phyloP scores from a whole-genome alignment of 1,284 basidiomycete species.

The Gymnopus androsaceus region DNA sequence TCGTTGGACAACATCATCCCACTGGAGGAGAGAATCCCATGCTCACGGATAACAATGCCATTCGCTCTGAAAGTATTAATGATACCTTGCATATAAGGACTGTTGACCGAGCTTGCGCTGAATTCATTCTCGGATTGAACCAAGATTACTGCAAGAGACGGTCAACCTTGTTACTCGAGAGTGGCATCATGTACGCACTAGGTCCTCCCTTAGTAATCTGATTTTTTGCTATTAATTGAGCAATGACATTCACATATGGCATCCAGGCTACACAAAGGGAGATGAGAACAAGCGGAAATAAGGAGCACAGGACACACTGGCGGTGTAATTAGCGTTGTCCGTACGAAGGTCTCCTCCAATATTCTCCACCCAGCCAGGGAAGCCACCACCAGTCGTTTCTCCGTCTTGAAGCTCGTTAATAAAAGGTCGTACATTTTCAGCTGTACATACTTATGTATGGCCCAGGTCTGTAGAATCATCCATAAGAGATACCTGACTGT shows the following conservation, averaged over 20 bases:
- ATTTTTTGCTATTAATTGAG: slow-evolving; percentile 49
- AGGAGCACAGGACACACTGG: slow-evolving; percentile 39
- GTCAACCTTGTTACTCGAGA: background rate
- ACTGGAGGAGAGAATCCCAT: background rate
- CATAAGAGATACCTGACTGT: background rate
- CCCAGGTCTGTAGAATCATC: slow-evolving; percentile 41
- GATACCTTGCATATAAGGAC: slow-evolving; percentile 52
- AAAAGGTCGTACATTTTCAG: background rate
- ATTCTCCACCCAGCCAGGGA: slow-evolving; percentile 56
- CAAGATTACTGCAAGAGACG: slow-evolving; percentile 45
- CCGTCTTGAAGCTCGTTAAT: slow-evolving; percentile 37
- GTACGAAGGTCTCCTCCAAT: slow-evolving; percentile 49
- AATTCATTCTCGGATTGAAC: slow-evolving; percentile 65
- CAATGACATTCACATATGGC: slow-evolving; percentile 53
- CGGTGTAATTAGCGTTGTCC: slow-evolving; percentile 48
- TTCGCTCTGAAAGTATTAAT: slow-evolving; percentile 47
- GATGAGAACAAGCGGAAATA: slow-evolving; percentile 30
- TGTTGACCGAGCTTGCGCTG: slow-evolving; percentile 40
- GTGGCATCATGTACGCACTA: slow-evolving; percentile 29
- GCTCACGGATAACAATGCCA: slow-evolving; percentile 50
- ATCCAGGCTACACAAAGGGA: slow-evolving; percentile 43
- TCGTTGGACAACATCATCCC: no score
- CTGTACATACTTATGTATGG: slow-evolving; percentile 50
- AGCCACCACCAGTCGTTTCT: slow-evolving; percentile 58
- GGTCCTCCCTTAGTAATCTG: slow-evolving; percentile 56